Conservation (phyloP, 2,329 filamentous ascomycete genomes). For the Alternaria triticina region DNA sequence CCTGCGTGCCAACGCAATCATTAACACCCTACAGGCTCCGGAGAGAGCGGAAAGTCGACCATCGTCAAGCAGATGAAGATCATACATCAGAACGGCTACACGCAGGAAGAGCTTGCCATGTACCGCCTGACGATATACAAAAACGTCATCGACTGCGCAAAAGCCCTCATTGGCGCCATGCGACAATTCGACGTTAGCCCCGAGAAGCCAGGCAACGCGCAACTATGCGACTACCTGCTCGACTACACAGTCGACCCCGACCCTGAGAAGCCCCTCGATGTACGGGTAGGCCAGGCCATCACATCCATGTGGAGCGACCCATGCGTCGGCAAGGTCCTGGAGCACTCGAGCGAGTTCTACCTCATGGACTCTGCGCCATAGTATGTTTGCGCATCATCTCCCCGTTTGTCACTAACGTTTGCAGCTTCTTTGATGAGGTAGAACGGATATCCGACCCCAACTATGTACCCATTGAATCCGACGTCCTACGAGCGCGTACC, state of each 20-base stretch:
- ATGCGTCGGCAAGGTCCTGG: constrained; percentile 80
- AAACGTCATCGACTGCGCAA: constrained; percentile 95
- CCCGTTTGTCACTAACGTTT: constrained; percentile 17
- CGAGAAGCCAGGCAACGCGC: constrained; percentile 71
- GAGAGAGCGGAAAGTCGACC: constrained; percentile 98
- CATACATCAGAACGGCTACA: constrained; percentile 97
- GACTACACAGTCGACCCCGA: constrained; percentile 91
- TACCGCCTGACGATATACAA: constrained; percentile 98
- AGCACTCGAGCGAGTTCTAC: constrained; percentile 97
- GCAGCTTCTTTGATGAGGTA: constrained; percentile 94
- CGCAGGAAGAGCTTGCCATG: constrained; percentile 88
- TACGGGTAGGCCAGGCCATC: constrained; percentile 81
- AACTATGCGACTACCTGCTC: constrained; percentile 78
- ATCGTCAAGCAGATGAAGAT: constrained; percentile 99
- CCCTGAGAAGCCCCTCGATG: constrained; percentile 82
- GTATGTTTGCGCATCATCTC: constrained; percentile 60
- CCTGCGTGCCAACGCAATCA: neutral
- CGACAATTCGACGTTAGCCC: constrained; percentile 88
- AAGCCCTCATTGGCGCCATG: constrained; percentile 90
- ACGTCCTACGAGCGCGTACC: constrained; percentile 92
- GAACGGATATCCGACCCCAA: constrained; percentile 80
- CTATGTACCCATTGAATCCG: constrained; percentile 92
- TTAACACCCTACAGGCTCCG: constrained; percentile 72
- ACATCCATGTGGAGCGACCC: constrained; percentile 90
- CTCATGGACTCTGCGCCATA: constrained; percentile 99